Percentiles rank a stretch among this genome's conserved stretches.
phyloP scores from a whole-genome alignment of 768 basidiomycete species.

The Cantharellus cinnabarinus region DNA sequence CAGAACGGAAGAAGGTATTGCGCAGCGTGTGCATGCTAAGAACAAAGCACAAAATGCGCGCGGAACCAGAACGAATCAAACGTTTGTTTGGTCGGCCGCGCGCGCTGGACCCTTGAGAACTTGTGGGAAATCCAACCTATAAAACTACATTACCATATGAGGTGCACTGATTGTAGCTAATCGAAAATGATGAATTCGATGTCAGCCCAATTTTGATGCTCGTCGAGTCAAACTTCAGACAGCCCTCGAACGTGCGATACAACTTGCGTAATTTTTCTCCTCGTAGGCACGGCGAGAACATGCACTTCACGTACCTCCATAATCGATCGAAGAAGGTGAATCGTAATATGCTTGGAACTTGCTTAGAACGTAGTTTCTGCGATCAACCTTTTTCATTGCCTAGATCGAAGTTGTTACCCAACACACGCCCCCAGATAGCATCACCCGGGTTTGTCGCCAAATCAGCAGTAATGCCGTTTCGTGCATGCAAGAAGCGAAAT shows the following conservation, averaged over 20 bases:
- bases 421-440: background rate
- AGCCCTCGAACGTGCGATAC: no score
- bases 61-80: background rate
- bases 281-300: background rate
- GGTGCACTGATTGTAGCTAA: conserved; percentile 85
- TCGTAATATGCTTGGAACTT: conserved; percentile 45
- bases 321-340: conserved; percentile 31
- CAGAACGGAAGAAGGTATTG: conserved; percentile 61
- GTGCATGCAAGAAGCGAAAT: no score
- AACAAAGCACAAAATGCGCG: background rate
- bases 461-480: no score
- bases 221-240: background rate
- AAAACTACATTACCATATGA: conserved; percentile 49
- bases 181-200: conserved; percentile 21
- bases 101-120: background rate
- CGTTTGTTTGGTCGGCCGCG: background rate
- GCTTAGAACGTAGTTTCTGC: conserved; percentile 42
- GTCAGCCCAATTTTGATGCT: conserved; percentile 37
- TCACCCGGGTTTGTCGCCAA: background rate
- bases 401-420: conserved; percentile 11
- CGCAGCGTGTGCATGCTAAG: conserved; percentile 65
- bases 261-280: no score
- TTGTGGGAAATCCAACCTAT: background rate
- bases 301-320: conserved; percentile 25
- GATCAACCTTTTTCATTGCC: conserved; percentile 53